Base-by-base conservation (phyloP, 371 early-diverging fungal species). In the Lichtheimia ramosa region DNA sequence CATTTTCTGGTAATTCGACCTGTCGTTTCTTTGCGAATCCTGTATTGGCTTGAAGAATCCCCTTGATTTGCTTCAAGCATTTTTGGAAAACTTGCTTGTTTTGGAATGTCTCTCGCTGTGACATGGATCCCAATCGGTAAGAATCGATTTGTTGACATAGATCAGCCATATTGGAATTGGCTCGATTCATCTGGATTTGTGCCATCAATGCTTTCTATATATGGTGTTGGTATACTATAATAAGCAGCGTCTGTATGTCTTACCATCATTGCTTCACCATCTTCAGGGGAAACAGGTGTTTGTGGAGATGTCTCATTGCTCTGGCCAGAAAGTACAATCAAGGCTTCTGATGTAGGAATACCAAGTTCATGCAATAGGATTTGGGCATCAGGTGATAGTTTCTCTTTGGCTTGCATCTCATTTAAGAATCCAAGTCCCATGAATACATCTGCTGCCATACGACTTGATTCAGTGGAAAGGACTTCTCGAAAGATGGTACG, bases 181-280 rank as follows among this genome's bases (percentile, higher is more conserved):
- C 81, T 52, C 81, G 63, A 42, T 80, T 80, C 81, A 80, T 80
- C 51, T 80, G 69, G 20, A 80, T 80, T 43, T 80, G 81, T 13
- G 81, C 81, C 75, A 80, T 75, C 20, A 80, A 58, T 10, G 79
- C 79, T 58, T 78, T 78, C 75, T 75, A 13, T 52, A 43, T 53
- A 10, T 55, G 8, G 10, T 8, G 7, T 28, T 28, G 34, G 10
- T 39, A 23, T 20, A 20, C 46, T 3, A 18, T 43, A 27, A 48
- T 27, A 58, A 18, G 5, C 25, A n/a, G n/a, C n/a, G 23, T 2
- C 21, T n/a, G 41, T 18, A 10, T 18, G 12, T 3, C 62, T 57
- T 69, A 73, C 71, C 70, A 79, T 79, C 79, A 79, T 75, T 42
- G 74, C 79, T 58, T 75, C 74, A 15, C 76, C 73, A 58, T 79